Conservation (phyloP, 371 early-diverging fungal genomes). For the Syncephalastrum monosporum region DNA sequence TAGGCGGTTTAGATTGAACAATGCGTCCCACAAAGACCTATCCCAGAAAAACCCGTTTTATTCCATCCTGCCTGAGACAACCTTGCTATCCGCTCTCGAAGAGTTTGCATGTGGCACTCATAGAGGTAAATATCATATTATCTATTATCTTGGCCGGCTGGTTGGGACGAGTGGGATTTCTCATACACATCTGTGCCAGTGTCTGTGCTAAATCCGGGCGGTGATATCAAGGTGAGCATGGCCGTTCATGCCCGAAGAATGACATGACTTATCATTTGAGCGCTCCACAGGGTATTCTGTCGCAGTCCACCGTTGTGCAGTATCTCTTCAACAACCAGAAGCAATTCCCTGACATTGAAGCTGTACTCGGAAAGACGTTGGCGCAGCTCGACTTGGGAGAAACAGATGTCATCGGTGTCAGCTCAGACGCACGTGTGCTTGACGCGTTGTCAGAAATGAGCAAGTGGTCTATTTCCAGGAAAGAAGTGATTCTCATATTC, state of each 20-base stretch:
- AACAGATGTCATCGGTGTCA: constrained; percentile 56
- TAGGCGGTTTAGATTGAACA: not conserved
- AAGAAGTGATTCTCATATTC: not conserved
- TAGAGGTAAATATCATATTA: constrained; percentile 47
- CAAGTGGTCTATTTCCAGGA: constrained; percentile 17
- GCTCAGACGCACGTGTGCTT: constrained; percentile 46
- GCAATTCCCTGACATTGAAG: constrained; percentile 37
- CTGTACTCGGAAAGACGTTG: constrained; percentile 43
- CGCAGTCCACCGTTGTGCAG: constrained; percentile 72
- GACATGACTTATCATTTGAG: not conserved
- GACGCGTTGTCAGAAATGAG: constrained; percentile 65
- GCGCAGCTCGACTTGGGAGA: constrained; percentile 54
- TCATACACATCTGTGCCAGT: constrained; percentile 25
- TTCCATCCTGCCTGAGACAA: constrained; percentile 74
- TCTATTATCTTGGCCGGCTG: not conserved
- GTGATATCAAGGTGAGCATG: constrained; percentile 34
- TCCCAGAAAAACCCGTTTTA: constrained; percentile 87
- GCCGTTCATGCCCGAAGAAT: not conserved
- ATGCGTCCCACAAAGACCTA: constrained; percentile 45
- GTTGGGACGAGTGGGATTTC: no score
- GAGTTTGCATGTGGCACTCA: constrained; percentile 80
- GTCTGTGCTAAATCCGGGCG: constrained; percentile 58
- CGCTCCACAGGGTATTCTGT: constrained; percentile 65
- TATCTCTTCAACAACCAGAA: constrained; percentile 58
- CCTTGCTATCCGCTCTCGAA: constrained; percentile 68